Conservation (phyloP, 192 early-diverging fungal genomes). For the Geranomyces michiganensis region DNA sequence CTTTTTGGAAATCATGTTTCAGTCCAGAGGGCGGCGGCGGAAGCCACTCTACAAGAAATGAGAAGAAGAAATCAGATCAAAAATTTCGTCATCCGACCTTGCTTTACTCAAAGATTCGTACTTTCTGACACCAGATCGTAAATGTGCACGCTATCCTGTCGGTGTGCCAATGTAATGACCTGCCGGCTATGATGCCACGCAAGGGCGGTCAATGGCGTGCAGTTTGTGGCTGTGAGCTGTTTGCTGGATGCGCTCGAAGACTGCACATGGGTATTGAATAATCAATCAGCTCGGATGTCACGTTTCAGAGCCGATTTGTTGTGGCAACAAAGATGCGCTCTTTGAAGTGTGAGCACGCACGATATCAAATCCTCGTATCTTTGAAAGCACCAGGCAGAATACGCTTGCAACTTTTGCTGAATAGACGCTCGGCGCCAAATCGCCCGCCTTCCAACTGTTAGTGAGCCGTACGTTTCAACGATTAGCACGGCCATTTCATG, state of each 20-base stretch:
- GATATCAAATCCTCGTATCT: too few species aligned
- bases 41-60: slow-evolving; percentile 38
- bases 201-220: slow-evolving; percentile 51
- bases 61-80: not conserved
- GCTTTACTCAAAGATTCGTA: not conserved
- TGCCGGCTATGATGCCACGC: slow-evolving; percentile 78
- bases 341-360: too few species aligned
- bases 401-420: too few species aligned
- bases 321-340: too few species aligned
- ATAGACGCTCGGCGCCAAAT: too few species aligned
- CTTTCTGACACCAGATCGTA: slow-evolving; percentile 66
- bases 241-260: too few species aligned
- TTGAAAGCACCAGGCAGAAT: too few species aligned
- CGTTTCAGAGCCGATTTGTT: too few species aligned
- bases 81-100: not conserved
- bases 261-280: too few species aligned
- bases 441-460: not conserved
- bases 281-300: too few species aligned
- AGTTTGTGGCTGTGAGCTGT: not conserved
- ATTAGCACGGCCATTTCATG: too few species aligned
- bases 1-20: slow-evolving; percentile 42
- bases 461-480: too few species aligned
- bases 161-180: slow-evolving; percentile 69
- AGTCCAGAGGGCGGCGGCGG: slow-evolving; percentile 34
- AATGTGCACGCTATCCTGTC: slow-evolving; percentile 66